Evolutionary conservation across 2,329 filamentous ascomycete species (phyloP), one percentile per base, ranked within the genome.

Genomic region (Furcasterigmium sp.): DNA sequence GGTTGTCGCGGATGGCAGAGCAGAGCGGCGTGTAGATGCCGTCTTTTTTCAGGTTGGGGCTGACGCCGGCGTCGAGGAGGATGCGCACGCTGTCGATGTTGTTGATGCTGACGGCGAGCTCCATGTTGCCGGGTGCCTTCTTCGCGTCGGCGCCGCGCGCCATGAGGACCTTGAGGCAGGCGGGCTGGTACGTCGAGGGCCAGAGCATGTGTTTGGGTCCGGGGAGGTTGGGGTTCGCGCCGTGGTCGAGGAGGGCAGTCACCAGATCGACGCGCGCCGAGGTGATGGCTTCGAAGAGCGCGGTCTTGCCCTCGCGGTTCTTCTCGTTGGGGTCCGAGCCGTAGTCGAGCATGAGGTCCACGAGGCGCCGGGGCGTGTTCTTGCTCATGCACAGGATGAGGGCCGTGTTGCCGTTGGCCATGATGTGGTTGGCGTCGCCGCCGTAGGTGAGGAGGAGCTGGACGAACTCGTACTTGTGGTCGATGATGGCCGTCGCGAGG

Each of bases 141-240:
- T 72, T 76, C 53, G 62, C 61, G 48, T 84, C 78, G 3, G 80
- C 81, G 2, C 80, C 81, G 20, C 75, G 74, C 3, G 63, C 50
- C 1, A 85, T 72, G 15, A 87, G 67, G 2, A 82, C 59, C 52
- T 78, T 69, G 25, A 86, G 63, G 46, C 76, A 81, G 8, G 68
- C 61, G 0, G 80, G 68, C 41, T 82, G 71, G 59, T 80, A 78
- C 0, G 74, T 75, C 1, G 81, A 70, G 2, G 80, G 79, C 82
- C 82, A 83, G 19, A 87, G 69, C 61, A 82, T 76, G 62, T 86
- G 78, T 59, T 85, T 84, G 10, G 82, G 81, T 1, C 79, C 82
- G 2, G 83, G 83, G 6, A 85, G 65, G 56, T 87, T 87, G 8
- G 82, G 75, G 52, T 85, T 75, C 2, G 83, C 84, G 3, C 76